These are phyloP conservation scores for Schwanniomyces vanrijiae DNA, from an alignment of 805 yeast genomes.

Conservation along the genomic window DNA sequence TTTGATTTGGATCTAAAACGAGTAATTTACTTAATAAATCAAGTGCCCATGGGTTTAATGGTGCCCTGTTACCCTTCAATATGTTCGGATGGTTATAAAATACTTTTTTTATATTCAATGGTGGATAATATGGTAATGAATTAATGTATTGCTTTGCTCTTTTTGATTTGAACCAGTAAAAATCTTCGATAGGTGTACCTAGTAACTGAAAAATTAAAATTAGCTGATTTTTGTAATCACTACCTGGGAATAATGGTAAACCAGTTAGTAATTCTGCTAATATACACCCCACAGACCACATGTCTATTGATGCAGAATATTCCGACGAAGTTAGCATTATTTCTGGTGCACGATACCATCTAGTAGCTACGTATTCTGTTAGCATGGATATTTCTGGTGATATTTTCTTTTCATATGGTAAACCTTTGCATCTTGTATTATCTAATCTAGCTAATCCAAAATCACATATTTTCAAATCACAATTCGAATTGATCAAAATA, in stretches of 20 bases:
- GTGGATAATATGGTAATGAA: conserved; percentile 20
- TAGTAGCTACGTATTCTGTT: conserved; percentile 81
- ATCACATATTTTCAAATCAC: conserved; percentile 77
- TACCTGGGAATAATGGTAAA: conserved; percentile 72
- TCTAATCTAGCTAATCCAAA: conserved; percentile 69
- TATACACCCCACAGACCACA: conserved; percentile 82
- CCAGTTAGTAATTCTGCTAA: conserved; percentile 65
- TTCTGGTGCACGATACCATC: conserved; percentile 87
- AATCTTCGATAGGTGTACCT: conserved; percentile 56
- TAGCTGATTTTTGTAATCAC: conserved; percentile 69
- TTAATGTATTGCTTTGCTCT: conserved; percentile 26
- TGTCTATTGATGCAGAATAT: conserved; percentile 73
- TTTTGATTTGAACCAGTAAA: conserved; percentile 18
- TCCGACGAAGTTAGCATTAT: conserved; percentile 73
- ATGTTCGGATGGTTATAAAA: conserved; percentile 22
- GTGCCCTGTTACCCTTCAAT: conserved; percentile 10
- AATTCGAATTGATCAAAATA: conserved; percentile 62
- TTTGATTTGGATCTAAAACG: conserved; percentile 79
- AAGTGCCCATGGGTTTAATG: conserved; percentile 25
- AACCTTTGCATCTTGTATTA: conserved; percentile 10
- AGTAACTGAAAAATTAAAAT: conserved; percentile 64
- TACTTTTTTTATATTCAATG: conserved; percentile 14
- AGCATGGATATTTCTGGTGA: conserved; percentile 41
- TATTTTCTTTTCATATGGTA: conserved; percentile 10
- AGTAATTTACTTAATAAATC: conserved; percentile 61